Evolutionary conservation across 2,329 filamentous ascomycete genomes (phyloP).

Genomic region (Knufia fluminis): DNA sequence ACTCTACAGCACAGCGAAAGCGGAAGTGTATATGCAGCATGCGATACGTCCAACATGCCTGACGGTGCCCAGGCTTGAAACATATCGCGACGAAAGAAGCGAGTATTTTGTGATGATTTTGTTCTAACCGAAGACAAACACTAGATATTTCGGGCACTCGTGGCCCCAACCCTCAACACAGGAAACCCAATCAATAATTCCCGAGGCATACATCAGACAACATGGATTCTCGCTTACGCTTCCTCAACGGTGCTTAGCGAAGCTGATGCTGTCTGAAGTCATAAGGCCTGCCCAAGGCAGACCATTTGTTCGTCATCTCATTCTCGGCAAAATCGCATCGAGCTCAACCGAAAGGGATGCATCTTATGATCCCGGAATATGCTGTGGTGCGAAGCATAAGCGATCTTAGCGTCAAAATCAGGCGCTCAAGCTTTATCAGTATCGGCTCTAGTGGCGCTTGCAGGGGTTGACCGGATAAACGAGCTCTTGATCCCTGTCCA

Average conservation of each 20-base stretch:
- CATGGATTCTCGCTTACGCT: background rate
- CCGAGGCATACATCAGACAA: background rate
- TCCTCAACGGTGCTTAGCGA: background rate
- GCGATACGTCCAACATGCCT: background rate
- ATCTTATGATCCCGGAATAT: background rate
- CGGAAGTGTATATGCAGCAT: background rate
- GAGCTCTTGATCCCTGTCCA: conserved; percentile 5
- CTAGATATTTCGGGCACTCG: background rate
- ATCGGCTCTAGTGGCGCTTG: background rate
- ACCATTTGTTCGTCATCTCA: background rate
- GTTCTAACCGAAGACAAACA: background rate
- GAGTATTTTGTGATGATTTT: background rate
- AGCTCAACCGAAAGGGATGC: background rate
- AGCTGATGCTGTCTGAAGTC: background rate
- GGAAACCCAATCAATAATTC: background rate
- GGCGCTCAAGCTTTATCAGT: background rate
- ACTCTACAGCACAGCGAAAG: background rate
- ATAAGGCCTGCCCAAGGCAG: background rate
- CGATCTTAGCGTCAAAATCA: background rate
- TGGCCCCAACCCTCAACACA: background rate
- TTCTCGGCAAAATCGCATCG: background rate
- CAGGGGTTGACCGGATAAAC: conserved; percentile 1
- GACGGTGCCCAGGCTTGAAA: background rate
- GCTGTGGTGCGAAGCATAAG: background rate
- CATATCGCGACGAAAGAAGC: conserved; percentile 1